Evolutionary conservation across 2,329 filamentous ascomycete genomes (phyloP).

Genomic region (Fonsecaea pugnacius): DNA sequence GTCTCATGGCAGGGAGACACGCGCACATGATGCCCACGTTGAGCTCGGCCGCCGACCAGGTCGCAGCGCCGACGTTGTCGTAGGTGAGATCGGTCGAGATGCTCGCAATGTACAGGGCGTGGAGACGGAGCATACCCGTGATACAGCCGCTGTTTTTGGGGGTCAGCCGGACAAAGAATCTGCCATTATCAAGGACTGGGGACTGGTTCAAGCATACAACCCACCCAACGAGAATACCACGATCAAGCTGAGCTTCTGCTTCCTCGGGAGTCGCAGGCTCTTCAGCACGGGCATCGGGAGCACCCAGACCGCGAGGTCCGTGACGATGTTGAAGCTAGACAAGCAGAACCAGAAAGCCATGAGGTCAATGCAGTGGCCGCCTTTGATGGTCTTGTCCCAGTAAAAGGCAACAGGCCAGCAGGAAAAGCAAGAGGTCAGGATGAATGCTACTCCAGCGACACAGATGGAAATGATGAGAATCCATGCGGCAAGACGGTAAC

Average conservation of each 20-base stretch:
- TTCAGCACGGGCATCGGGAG: slow-evolving; percentile 57
- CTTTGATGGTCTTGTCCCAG: slow-evolving; percentile 44
- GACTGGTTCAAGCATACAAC: slow-evolving; percentile 39
- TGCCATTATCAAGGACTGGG: background rate
- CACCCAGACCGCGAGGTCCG: slow-evolving; percentile 61
- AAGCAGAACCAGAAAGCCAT: slow-evolving; percentile 58
- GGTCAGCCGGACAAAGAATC: slow-evolving; percentile 17
- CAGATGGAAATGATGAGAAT: slow-evolving; percentile 22
- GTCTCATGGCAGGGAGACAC: slow-evolving; percentile 50
- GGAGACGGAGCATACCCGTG: slow-evolving; percentile 54
- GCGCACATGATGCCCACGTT: slow-evolving; percentile 51
- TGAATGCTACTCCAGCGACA: slow-evolving; percentile 17
- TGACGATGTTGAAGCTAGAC: slow-evolving; percentile 64
- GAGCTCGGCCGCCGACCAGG: slow-evolving; percentile 52
- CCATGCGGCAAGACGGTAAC: slow-evolving; percentile 24
- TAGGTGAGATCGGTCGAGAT: slow-evolving; percentile 43
- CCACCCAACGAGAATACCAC: slow-evolving; percentile 58
- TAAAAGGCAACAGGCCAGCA: slow-evolving; percentile 48
- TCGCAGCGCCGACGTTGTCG: slow-evolving; percentile 49
- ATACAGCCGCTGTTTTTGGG: slow-evolving; percentile 44
- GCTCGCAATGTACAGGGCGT: slow-evolving; percentile 52
- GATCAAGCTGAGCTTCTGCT: slow-evolving; percentile 54
- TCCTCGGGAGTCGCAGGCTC: slow-evolving; percentile 52
- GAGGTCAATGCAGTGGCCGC: slow-evolving; percentile 53
- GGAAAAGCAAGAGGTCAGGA: slow-evolving; percentile 43